Evolutionary conservation across 371 early-diverging fungal genomes (phyloP).

Genomic region (Hamiltosporidium tvaerminnensis): DNA sequence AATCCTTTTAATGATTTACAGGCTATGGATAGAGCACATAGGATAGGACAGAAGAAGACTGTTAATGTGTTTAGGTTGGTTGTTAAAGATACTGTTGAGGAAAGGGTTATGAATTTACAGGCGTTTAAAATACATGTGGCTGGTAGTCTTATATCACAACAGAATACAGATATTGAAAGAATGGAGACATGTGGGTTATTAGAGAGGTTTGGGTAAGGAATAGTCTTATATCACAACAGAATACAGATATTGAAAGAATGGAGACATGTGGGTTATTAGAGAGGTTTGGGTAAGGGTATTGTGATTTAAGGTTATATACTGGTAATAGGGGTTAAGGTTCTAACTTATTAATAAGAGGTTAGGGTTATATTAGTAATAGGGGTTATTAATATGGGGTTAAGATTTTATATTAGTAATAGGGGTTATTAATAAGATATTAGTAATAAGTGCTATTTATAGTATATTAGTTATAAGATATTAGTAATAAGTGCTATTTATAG

Average conservation of each 20-base stretch:
- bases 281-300: too few species aligned
- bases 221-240: conserved; percentile 85
- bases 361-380: too few species aligned
- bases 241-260: conserved; percentile 55
- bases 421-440: too few species aligned
- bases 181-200: conserved; percentile 51
- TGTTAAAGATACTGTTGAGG: conserved; percentile 71
- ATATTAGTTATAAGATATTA: too few species aligned
- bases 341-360: too few species aligned
- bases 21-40: conserved; percentile 90
- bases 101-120: conserved; percentile 86
- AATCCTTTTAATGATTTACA: conserved; percentile 88
- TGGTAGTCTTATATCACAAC: conserved; percentile 82
- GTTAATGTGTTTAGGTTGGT: conserved; percentile 83
- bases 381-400: too few species aligned
- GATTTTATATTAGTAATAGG: too few species aligned
- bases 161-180: conserved; percentile 58
- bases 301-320: too few species aligned
- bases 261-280: conserved; percentile 49
- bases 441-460: too few species aligned
- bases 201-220: conserved; percentile 35
- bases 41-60: conserved; percentile 83
- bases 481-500: too few species aligned
- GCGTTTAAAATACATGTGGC: conserved; percentile 95
- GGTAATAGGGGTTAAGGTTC: too few species aligned